Base-by-base conservation (phyloP, 176 grass and related monocot species). In the Aegilops umbellulata region DNA sequence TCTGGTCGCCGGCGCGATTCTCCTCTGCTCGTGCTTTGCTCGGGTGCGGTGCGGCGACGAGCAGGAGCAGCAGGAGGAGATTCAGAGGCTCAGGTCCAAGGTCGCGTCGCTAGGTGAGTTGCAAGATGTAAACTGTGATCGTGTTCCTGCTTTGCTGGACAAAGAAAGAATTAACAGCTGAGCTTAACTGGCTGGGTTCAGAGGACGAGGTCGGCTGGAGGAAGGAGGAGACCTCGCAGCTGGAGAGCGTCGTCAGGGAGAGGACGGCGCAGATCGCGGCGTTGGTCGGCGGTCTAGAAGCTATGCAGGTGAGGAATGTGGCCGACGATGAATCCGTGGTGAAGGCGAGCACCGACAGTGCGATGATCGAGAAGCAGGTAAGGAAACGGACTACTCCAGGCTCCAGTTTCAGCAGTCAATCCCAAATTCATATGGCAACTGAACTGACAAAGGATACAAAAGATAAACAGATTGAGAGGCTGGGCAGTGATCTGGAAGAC, bases 41-140 rank as follows among this genome's bases (percentile, higher is more conserved):
- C 47, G 4, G 60, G 42, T 3, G 31, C 74, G 2, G 23, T 57
- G 86, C 22, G 25, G 61, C 62, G 23, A 26, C 66, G 75, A 4
- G 79, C 9, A 72, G 0, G 73, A 78, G 73, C 63, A 64, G 5
- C 63, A 79, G 15, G 76, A 67, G 5, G 80, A 94, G 53, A 73
- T 92, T 36, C 86, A 92, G 81, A 86, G 61, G 84, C 92, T 92
- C 29, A 87, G 68, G 80, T 82, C 62, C 65, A 92, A 92, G 66
- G 64, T 92, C 17, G 87, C 90, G 44, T 90, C 85, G 6, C 81
- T 90, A 84, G 90, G 90, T 92, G 17, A 79, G 88, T 2, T 86
- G 10, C 65, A 19, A 5, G 20, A n/a, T 78, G 10, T 77, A 0
- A 26, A 63, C 10, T 63, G 23, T 24, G 5, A 2, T 3, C 10